Conservation (phyloP, 192 early-diverging fungal genomes). For the Backusella liffmaniae region DNA sequence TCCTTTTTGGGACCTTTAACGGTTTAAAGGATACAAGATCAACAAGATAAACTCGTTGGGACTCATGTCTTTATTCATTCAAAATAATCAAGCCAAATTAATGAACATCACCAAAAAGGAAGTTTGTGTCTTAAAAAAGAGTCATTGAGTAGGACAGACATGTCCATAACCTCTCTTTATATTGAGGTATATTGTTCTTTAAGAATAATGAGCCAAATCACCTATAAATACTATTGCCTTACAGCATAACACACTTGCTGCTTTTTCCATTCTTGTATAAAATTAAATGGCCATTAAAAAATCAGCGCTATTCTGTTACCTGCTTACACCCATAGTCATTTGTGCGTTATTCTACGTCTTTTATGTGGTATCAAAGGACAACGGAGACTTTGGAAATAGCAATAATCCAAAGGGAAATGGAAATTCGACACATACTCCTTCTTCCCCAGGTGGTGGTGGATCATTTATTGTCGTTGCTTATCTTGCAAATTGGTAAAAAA, state of each 20-base stretch:
- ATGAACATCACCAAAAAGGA: too few relatives aligned
- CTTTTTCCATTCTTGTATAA: not conserved
- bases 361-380: not conserved
- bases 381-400: not conserved
- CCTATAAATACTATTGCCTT: not conserved
- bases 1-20: too few relatives aligned
- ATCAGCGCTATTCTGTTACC: not conserved
- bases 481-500: constrained; percentile 26
- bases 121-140: too few relatives aligned
- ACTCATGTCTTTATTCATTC: too few relatives aligned
- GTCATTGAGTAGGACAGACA: too few relatives aligned
- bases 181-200: not conserved
- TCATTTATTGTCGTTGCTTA: constrained; percentile 24
- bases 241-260: not conserved
- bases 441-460: not conserved
- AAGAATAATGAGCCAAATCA: not conserved
- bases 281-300: not conserved
- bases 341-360: not conserved
- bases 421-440: not conserved
- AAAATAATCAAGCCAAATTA: too few relatives aligned
- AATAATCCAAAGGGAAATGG: not conserved
- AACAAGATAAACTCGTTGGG: too few relatives aligned
- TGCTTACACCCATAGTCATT: not conserved
- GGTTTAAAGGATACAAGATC: too few relatives aligned
- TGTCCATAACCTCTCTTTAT: not conserved